phyloP scores from a whole-genome alignment of 106 monocot species.

The Allium cepa region DNA sequence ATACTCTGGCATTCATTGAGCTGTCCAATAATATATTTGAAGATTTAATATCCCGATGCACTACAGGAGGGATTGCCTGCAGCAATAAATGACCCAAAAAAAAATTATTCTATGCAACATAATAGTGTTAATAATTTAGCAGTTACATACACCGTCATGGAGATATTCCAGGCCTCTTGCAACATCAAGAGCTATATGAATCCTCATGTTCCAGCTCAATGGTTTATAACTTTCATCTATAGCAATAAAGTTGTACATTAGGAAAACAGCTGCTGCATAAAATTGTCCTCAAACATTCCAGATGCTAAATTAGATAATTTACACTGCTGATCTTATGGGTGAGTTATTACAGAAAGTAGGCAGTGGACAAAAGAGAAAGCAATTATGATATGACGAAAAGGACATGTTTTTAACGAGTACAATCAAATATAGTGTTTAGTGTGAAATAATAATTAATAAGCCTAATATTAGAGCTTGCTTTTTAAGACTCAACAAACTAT shows the following conservation, averaged over 20 bases:
- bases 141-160: slow-evolving; percentile 77
- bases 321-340: background rate
- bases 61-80: slow-evolving; percentile 88
- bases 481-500: background rate
- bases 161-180: slow-evolving; percentile 92
- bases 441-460: background rate
- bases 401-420: no score
- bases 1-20: slow-evolving; percentile 87
- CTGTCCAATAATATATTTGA: slow-evolving; percentile 84
- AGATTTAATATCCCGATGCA: slow-evolving; percentile 94
- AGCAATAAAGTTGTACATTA: background rate
- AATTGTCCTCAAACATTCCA: no score
- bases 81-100: slow-evolving; percentile 2
- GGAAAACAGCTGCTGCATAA: background rate
- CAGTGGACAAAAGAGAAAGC: background rate
- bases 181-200: slow-evolving; percentile 82
- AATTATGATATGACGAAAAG: background rate
- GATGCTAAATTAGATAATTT: no score
- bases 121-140: background rate
- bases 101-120: background rate
- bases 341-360: background rate
- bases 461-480: background rate
- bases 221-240: slow-evolving; percentile 39
- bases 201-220: slow-evolving; percentile 69
- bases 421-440: background rate